A percentile compares a stretch with the other conserved stretches of the same genome.
Conservation (phyloP, 306 rosid species). For the Sindora glabra region DNA sequence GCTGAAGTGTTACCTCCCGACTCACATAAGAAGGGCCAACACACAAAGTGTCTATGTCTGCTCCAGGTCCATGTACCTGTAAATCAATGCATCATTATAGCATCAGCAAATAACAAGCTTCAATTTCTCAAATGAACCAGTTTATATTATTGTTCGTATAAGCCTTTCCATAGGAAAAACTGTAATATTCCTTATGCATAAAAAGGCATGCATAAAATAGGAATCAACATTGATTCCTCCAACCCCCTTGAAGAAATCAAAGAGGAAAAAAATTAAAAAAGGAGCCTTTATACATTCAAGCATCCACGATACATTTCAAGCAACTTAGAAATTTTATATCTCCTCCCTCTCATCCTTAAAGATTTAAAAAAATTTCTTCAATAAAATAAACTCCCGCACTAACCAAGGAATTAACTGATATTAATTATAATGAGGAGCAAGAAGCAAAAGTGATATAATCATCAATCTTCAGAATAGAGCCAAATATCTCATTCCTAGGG, state of each 20-base stretch:
- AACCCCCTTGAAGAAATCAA: too few relatives aligned
- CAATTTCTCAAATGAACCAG: neutral
- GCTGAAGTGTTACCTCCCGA: slow-evolving; percentile 54
- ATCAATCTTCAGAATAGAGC: neutral
- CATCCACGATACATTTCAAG: too few relatives aligned
- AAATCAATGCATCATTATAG: slow-evolving; percentile 16
- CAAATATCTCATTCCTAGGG: too few relatives aligned
- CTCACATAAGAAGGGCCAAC: slow-evolving; percentile 86
- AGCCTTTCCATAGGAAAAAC: neutral
- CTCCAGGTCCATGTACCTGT: slow-evolving; percentile 92
- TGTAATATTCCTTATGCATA: neutral
- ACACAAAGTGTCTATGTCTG: slow-evolving; percentile 78
- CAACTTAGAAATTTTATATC: neutral
- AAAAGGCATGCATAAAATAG: too few relatives aligned
- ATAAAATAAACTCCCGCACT: neutral
- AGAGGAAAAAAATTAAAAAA: too few relatives aligned
- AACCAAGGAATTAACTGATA: neutral
- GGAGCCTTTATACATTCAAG: too few relatives aligned
- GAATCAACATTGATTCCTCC: too few relatives aligned
- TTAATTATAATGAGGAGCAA: neutral
- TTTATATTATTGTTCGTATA: neutral
- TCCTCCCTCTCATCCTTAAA: neutral
- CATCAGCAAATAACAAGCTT: neutral
- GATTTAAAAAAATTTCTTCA: neutral
- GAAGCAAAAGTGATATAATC: neutral